These are phyloP conservation scores for Jaminaea rosea DNA, from an alignment of 1,284 basidiomycete species.

Conservation along the genomic window DNA sequence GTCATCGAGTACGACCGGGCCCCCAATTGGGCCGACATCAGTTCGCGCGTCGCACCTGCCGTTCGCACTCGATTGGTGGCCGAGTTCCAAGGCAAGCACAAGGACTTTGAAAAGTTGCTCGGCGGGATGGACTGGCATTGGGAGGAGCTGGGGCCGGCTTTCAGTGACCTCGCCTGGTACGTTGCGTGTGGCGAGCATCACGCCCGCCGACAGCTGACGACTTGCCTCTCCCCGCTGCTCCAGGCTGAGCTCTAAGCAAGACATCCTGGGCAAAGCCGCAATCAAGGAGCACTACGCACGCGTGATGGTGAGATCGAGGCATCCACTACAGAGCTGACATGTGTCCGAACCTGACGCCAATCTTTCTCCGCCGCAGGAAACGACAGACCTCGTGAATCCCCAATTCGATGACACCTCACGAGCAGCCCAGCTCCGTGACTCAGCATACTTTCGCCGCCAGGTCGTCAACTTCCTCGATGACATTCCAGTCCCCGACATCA, in stretches of 20 bases:
- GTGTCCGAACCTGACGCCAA: too few relatives aligned
- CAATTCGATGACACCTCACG: too few relatives aligned
- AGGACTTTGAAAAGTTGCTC: conserved; percentile 14
- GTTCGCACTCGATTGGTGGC: not conserved
- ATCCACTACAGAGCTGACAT: too few relatives aligned
- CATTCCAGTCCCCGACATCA: conserved; percentile 7
- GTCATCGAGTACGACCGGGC: conserved; percentile 24
- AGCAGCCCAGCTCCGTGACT: conserved; percentile 9
- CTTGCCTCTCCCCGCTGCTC: too few relatives aligned
- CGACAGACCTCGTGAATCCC: too few relatives aligned
- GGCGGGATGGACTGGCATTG: conserved; percentile 19
- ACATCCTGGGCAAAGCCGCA: too few relatives aligned
- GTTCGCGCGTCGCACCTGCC: too few relatives aligned
- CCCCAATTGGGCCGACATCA: not conserved
- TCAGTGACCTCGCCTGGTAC: conserved; percentile 27
- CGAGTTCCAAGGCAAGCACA: not conserved
- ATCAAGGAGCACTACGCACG: too few relatives aligned
- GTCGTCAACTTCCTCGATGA: conserved; percentile 12
- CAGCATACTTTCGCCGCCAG: conserved; percentile 11
- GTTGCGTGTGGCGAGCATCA: conserved; percentile 7
- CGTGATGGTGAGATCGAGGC: too few relatives aligned
- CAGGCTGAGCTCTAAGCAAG: too few relatives aligned
- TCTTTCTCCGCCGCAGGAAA: too few relatives aligned
- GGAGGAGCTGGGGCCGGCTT: conserved; percentile 16
- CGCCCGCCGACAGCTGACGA: too few relatives aligned